Evolutionary conservation across 2,329 filamentous ascomycete species (phyloP), one percentile per base, ranked within the genome.

Genomic region (Dothidotthia symphoricarpi): DNA sequence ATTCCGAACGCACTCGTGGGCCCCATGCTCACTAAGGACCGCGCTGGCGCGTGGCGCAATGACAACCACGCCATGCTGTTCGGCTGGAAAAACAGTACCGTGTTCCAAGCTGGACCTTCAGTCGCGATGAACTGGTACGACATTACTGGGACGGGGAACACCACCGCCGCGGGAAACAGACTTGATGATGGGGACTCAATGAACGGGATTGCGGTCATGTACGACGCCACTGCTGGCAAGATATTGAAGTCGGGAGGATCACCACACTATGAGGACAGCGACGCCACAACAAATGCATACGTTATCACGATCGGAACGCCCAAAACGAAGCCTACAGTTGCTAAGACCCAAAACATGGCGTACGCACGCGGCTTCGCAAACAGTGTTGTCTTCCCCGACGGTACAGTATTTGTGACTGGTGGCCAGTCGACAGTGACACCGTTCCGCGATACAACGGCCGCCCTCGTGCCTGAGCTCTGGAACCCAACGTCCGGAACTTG

Each of bases 51-150:
- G 3, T 77, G 66, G 46, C 64, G 75, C 14, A 52, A 67, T 6
- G 76, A 79, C 41, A 78, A 78, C 47, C 77, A 80, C 50, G 75
- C 57, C 13, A 78, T 75, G 76, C 64, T 78, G 1, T 75, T 77
- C 36, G 68, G 57, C 8, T 78, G 74, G 71, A 75, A 69, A 43
- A 57, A 67, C 36, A 62, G 63, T 6, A 69, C 59, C 12, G 69
- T 77, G 4, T 77, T 80, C 54, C 76, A 80, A 48, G 77, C 75
- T 2, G 77, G 77, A 0, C 77, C 77, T 1, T 73, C 70, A 37
- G 71, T 63, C 31, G 61, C 65, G 1, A 78, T 80, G 73, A 73
- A 82, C 51, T 82, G 79, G 79, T 81, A 74, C 39, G 63, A 66
- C 22, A 75, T 71, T 0, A 51, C 50, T 1, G 72, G 70, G 5